Percentiles rank a stretch among this genome's conserved stretches.
These are phyloP conservation scores for Eucalyptus erythrocorys DNA, from an alignment of 345 rosid species.

Conservation along the genomic window DNA sequence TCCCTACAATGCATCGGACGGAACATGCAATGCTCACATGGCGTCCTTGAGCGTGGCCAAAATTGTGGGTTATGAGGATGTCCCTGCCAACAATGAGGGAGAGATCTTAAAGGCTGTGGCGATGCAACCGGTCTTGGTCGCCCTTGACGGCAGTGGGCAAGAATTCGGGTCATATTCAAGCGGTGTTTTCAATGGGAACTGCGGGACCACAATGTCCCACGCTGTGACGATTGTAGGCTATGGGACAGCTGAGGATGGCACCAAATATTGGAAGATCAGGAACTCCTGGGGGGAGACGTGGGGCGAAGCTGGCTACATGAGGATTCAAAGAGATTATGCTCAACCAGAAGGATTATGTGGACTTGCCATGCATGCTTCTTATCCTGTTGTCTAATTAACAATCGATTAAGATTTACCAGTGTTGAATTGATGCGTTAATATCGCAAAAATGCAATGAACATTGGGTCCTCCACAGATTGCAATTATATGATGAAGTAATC, in stretches of 20 bases:
- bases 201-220: conserved; percentile 24
- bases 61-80: conserved; percentile 23
- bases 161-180: conserved; percentile 17
- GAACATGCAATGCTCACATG: conserved; percentile 9
- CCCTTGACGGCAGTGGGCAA: conserved; percentile 4
- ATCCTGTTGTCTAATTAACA: neutral
- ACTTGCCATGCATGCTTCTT: neutral
- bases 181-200: conserved; percentile 30
- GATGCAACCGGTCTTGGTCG: conserved; percentile 43
- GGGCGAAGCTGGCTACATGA: conserved; percentile 54
- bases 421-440: neutral
- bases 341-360: conserved; percentile 46
- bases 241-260: conserved; percentile 19
- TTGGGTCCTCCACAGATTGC: too few relatives aligned
- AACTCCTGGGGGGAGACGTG: conserved; percentile 55
- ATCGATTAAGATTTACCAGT: neutral
- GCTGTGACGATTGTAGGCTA: conserved; percentile 44
- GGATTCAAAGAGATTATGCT: conserved; percentile 24
- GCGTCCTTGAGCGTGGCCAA: neutral
- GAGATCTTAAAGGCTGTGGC: conserved; percentile 39
- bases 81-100: conserved; percentile 24
- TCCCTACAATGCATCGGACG: conserved; percentile 24
- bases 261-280: conserved; percentile 47
- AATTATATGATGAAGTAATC: neutral
- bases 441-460: neutral